phyloP scores from a whole-genome alignment of 495 filamentous ascomycete species.

The Hyaloscypha variabilis region DNA sequence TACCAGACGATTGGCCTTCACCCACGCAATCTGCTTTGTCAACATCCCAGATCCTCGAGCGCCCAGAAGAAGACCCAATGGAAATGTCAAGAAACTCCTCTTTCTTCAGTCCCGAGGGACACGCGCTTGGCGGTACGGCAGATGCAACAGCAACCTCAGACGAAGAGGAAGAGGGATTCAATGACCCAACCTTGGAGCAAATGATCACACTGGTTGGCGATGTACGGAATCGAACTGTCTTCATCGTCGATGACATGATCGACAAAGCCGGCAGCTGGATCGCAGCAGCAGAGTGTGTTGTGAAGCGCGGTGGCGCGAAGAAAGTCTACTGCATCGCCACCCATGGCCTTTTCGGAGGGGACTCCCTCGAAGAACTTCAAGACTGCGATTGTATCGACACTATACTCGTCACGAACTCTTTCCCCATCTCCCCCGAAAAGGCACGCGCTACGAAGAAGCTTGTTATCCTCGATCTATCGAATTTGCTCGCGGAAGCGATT shows the following conservation, averaged over 20 bases:
- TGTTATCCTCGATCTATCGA: slow-evolving; percentile 84
- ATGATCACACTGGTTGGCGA: slow-evolving; percentile 97
- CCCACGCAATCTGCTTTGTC: slow-evolving; percentile 67
- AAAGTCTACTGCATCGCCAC: slow-evolving; percentile 98
- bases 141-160: slow-evolving; percentile 81
- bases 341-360: slow-evolving; percentile 88
- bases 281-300: slow-evolving; percentile 95
- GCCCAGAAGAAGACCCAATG: slow-evolving; percentile 58
- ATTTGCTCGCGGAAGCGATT: slow-evolving; percentile 87
- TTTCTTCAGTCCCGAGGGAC: slow-evolving; percentile 54
- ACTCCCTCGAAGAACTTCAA: slow-evolving; percentile 89
- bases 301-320: slow-evolving; percentile 87
- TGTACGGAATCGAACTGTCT: slow-evolving; percentile 80
- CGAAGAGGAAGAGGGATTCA: slow-evolving; percentile 81
- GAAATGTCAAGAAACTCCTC: slow-evolving; percentile 57
- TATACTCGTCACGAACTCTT: slow-evolving; percentile 96
- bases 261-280: slow-evolving; percentile 97
- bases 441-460: slow-evolving; percentile 76
- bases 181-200: slow-evolving; percentile 76
- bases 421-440: slow-evolving; percentile 80
- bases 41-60: slow-evolving; percentile 48
- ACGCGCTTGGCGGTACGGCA: slow-evolving; percentile 79
- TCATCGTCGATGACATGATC: slow-evolving; percentile 99
- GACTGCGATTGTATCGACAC: slow-evolving; percentile 88
- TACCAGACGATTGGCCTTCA: slow-evolving; percentile 90